phyloP scores from a whole-genome alignment of 495 filamentous ascomycete genomes.

The Annulohypoxylon moriforme region DNA sequence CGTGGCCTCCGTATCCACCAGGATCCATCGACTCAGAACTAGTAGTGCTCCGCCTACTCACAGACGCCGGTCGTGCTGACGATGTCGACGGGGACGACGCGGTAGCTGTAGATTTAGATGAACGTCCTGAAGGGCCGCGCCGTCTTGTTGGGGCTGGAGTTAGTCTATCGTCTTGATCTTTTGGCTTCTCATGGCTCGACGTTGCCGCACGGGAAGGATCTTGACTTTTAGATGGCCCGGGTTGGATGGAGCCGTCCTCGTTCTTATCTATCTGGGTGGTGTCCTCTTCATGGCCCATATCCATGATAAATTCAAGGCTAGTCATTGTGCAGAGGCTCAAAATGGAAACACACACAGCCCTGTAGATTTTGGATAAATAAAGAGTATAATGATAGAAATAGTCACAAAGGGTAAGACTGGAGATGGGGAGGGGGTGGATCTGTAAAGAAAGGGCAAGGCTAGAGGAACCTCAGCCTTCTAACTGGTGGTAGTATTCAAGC shows the following conservation, averaged over 20 bases:
- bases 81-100: slow-evolving; percentile 38
- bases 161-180: slow-evolving; percentile 45
- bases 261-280: slow-evolving; percentile 50
- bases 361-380: slow-evolving; percentile 51
- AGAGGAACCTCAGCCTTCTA: slow-evolving; percentile 50
- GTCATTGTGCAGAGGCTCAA: slow-evolving; percentile 58
- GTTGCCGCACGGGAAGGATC: slow-evolving; percentile 52
- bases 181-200: slow-evolving; percentile 41
- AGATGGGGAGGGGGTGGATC: slow-evolving; percentile 47
- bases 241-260: slow-evolving; percentile 45
- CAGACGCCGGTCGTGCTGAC: slow-evolving; percentile 49
- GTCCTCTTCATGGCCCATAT: slow-evolving; percentile 54
- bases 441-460: slow-evolving; percentile 47
- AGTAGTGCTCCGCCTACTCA: slow-evolving; percentile 55
- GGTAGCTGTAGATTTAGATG: slow-evolving; percentile 43
- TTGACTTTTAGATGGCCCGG: slow-evolving; percentile 52
- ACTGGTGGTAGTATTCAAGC: slow-evolving; percentile 40
- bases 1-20: slow-evolving; percentile 42
- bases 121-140: slow-evolving; percentile 42
- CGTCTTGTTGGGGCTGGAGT: slow-evolving; percentile 43
- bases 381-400: slow-evolving; percentile 50
- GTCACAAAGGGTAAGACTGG: slow-evolving; percentile 45
- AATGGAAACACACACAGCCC: slow-evolving; percentile 55
- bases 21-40: slow-evolving; percentile 62
- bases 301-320: slow-evolving; percentile 62